A percentile compares a stretch with the other conserved stretches of the same genome.
phyloP scores from a whole-genome alignment of 352 stramenopile genomes.

The Globisporangium apiculatum region DNA sequence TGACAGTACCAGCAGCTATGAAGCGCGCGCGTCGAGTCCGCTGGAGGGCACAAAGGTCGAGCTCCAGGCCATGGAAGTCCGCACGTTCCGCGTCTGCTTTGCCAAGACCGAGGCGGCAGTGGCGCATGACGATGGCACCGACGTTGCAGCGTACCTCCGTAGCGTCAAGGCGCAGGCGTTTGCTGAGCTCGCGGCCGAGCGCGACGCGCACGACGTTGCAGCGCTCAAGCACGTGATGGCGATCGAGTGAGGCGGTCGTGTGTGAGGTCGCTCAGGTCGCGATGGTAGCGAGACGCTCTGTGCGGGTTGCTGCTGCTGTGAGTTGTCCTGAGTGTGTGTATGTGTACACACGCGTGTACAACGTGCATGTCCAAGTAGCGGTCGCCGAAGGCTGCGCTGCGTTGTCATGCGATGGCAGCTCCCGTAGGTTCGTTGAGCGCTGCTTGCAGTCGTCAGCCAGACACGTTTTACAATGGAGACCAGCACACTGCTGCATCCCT shows the following conservation, averaged over 20 bases:
- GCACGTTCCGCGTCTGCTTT: constrained; percentile 86
- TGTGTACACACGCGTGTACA: no score
- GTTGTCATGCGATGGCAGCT: no score
- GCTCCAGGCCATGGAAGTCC: constrained; percentile 90
- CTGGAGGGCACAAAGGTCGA: constrained; percentile 51
- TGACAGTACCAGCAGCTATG: no score
- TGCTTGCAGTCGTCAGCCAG: no score
- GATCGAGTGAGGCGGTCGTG: constrained; percentile 15
- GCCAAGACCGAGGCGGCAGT: not conserved
- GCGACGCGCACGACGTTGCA: constrained; percentile 7
- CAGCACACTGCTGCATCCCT: no score
- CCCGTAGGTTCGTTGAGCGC: no score
- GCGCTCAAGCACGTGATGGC: constrained; percentile 32
- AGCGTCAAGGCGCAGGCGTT: constrained; percentile 17
- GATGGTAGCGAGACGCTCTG: not conserved
- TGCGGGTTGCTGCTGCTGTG: no score
- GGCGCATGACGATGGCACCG: not conserved
- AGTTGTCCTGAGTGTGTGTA: no score
- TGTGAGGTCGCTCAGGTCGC: no score
- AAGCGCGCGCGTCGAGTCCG: constrained; percentile 20
- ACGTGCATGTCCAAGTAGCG: no score
- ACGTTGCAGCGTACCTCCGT: constrained; percentile 2
- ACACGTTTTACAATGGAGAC: no score
- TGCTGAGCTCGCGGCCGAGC: constrained; percentile 4
- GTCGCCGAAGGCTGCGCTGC: no score